Percentiles rank a stretch among this genome's conserved stretches.
Evolutionary conservation across 2,329 filamentous ascomycete genomes (phyloP).

Genomic region (Uncinocarpus reesii): DNA sequence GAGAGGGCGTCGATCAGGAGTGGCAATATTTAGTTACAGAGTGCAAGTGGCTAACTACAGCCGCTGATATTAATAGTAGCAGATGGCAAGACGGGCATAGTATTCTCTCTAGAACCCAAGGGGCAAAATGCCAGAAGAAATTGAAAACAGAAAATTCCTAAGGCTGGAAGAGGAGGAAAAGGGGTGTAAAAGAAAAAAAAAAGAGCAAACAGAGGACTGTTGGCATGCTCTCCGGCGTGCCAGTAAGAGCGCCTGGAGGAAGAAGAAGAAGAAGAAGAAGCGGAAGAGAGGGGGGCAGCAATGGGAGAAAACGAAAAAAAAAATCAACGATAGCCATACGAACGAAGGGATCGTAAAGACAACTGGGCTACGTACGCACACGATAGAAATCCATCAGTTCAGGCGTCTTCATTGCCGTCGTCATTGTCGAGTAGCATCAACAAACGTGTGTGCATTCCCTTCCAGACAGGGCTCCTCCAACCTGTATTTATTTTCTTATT

Average conservation of each 20-base stretch:
- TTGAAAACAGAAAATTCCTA: not conserved
- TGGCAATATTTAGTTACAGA: not conserved
- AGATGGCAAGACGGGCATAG: not conserved
- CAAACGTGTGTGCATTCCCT: constrained; percentile 17
- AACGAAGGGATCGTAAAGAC: constrained; percentile 13
- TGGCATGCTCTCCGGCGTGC: constrained; percentile 1
- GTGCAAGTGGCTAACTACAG: not conserved
- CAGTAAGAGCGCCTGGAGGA: not conserved
- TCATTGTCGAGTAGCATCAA: constrained; percentile 20
- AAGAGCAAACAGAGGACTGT: constrained; percentile 7
- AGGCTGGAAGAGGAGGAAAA: not conserved
- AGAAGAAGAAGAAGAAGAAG: not conserved
- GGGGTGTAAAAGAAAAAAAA: constrained; percentile 7
- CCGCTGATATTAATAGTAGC: not conserved
- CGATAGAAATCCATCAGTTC: constrained; percentile 16
- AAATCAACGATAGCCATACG: not conserved
- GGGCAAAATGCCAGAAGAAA: not conserved
- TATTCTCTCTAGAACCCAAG: not conserved
- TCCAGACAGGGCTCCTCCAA: constrained; percentile 12
- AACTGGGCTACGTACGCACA: constrained; percentile 13
- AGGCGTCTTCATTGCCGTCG: constrained; percentile 20
- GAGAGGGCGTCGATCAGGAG: constrained; percentile 1
- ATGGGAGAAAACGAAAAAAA: not conserved
- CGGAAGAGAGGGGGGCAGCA: not conserved
- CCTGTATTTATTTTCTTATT: constrained; percentile 14